Evolutionary conservation across 2,329 filamentous ascomycete genomes (phyloP).

Genomic region (Diaporthe australafricana): DNA sequence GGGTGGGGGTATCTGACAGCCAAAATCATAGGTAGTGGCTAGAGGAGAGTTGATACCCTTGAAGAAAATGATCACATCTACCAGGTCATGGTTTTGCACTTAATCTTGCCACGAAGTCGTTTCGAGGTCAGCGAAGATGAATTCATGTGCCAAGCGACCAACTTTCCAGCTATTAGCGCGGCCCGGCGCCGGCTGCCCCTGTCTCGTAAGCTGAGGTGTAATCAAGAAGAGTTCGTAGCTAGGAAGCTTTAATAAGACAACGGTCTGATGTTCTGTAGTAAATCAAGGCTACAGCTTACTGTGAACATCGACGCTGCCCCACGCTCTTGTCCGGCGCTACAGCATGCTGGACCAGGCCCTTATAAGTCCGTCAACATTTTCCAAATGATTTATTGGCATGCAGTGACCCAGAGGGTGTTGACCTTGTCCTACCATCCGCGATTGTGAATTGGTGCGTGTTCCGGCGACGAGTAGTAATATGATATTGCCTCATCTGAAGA

Average conservation of each 20-base stretch:
- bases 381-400: background rate
- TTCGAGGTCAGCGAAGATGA: too few relatives aligned
- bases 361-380: background rate
- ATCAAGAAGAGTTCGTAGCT: background rate
- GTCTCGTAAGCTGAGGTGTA: background rate
- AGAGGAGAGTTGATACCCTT: conserved; percentile 29
- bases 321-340: too few relatives aligned
- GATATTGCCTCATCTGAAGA: background rate
- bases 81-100: background rate
- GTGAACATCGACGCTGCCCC: background rate
- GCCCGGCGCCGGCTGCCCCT: too few relatives aligned
- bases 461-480: background rate
- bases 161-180: background rate
- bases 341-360: background rate
- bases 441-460: background rate
- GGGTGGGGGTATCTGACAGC: conserved; percentile 14
- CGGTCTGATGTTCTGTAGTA: background rate
- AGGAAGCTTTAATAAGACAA: background rate
- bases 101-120: too few relatives aligned
- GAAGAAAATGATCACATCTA: conserved; percentile 27
- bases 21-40: conserved; percentile 23
- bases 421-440: too few relatives aligned
- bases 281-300: background rate
- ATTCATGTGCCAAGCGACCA: background rate
- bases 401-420: background rate